Percentiles rank a stretch among this genome's conserved stretches.
These are phyloP conservation scores for Phyllosticta ampelicida DNA, from an alignment of 2,329 filamentous ascomycete species.

Conservation along the genomic window DNA sequence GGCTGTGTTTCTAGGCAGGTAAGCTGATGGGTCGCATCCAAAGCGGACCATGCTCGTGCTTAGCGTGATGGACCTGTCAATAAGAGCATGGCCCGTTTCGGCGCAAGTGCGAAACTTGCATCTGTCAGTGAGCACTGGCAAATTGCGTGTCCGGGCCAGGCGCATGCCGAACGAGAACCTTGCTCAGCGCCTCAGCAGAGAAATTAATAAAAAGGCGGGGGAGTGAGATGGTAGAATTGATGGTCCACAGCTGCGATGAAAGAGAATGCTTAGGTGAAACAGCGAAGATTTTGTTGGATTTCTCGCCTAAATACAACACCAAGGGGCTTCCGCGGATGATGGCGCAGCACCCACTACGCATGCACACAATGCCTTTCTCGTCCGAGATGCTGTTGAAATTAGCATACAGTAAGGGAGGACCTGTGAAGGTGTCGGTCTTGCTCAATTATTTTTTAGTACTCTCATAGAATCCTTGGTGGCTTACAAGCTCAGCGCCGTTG, in stretches of 20 bases:
- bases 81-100: neutral
- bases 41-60: neutral
- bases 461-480: neutral
- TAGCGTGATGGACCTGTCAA: neutral
- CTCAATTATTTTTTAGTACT: neutral
- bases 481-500: neutral
- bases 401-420: neutral
- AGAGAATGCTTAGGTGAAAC: neutral
- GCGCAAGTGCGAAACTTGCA: neutral
- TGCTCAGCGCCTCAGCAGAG: neutral
- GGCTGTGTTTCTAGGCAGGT: neutral
- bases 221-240: neutral
- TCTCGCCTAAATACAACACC: neutral
- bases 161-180: neutral
- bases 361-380: neutral
- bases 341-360: neutral
- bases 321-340: neutral
- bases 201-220: neutral
- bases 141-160: neutral
- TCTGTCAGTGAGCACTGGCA: neutral
- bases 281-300: neutral
- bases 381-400: neutral
- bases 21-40: neutral
- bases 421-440: neutral
- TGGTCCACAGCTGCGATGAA: neutral